Evolutionary conservation across 345 rosid species (phyloP).

Genomic region (Turnera subulata): DNA sequence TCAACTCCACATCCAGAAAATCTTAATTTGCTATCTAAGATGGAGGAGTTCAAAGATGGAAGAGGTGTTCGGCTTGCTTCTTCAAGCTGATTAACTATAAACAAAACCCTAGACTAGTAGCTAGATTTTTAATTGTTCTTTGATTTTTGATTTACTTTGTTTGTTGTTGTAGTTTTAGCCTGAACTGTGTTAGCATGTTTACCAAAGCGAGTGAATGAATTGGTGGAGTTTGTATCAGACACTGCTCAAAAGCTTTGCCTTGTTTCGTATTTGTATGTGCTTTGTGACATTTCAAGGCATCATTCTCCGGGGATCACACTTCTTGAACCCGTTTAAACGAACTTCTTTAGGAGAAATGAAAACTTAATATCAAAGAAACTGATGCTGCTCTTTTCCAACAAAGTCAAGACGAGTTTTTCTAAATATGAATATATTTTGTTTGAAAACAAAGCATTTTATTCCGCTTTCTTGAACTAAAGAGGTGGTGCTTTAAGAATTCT

Average conservation of each 20-base stretch:
- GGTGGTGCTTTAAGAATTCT: slow-evolving; percentile 11
- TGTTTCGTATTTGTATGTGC: too few species aligned
- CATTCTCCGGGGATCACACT: too few species aligned
- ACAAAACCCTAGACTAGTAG: slow-evolving; percentile 38
- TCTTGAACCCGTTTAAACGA: neutral
- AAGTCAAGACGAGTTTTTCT: slow-evolving; percentile 3
- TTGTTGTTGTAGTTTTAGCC: neutral
- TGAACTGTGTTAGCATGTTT: slow-evolving; percentile 23
- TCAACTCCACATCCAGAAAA: slow-evolving; percentile 11
- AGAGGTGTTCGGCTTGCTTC: slow-evolving; percentile 2
- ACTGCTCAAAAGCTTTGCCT: slow-evolving; percentile 11
- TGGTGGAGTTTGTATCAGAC: slow-evolving; percentile 11
- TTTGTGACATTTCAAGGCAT: too few species aligned
- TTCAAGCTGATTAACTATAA: neutral
- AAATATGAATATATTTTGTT: neutral
- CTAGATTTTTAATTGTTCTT: neutral
- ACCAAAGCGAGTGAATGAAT: slow-evolving; percentile 21
- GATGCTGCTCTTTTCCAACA: neutral
- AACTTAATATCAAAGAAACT: neutral
- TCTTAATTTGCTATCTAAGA: neutral
- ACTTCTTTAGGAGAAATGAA: slow-evolving; percentile 1
- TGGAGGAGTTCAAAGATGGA: slow-evolving; percentile 10
- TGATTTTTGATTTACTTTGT: neutral
- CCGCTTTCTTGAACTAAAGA: slow-evolving; percentile 5
- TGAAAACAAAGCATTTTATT: neutral